A percentile compares a stretch with the other conserved stretches of the same genome.
Evolutionary conservation across 75 land plant genomes (phyloP).

Genomic region (Larix kaempferi): DNA sequence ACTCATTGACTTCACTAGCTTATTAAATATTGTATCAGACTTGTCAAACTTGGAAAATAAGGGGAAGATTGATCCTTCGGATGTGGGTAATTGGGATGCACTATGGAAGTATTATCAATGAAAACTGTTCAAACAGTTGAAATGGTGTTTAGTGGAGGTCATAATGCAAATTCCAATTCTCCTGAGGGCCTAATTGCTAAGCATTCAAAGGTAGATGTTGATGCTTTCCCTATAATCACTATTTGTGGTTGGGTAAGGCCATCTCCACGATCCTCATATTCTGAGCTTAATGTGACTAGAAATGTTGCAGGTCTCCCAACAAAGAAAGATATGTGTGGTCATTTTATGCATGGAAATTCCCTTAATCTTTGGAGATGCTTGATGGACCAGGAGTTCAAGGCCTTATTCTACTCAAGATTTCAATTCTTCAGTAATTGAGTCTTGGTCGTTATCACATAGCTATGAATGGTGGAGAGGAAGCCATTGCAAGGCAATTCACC

Average conservation of each 20-base stretch:
- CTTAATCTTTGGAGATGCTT: constrained; percentile 7
- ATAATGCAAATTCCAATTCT: too few relatives aligned
- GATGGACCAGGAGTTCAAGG: not conserved
- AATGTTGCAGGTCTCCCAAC: constrained; percentile 13
- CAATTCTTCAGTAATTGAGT: constrained; percentile 1
- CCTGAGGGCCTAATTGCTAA: not conserved
- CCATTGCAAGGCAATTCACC: not conserved
- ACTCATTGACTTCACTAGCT: too few relatives aligned
- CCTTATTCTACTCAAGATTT: not conserved
- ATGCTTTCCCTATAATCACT: constrained; percentile 10
- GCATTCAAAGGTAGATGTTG: constrained; percentile 11
- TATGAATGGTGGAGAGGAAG: not conserved
- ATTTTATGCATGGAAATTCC: not conserved
- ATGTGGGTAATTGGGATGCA: too few relatives aligned
- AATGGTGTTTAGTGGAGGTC: too few relatives aligned
- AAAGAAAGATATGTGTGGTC: not conserved
- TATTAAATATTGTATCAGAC: too few relatives aligned
- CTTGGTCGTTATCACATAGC: not conserved
- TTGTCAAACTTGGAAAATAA: too few relatives aligned
- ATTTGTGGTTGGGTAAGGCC: constrained; percentile 14
- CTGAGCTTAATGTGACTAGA: constrained; percentile 15
- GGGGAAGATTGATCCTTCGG: too few relatives aligned
- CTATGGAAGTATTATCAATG: too few relatives aligned
- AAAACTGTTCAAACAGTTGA: too few relatives aligned
- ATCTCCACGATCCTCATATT: constrained; percentile 1